Conservation (phyloP, 2,329 filamentous ascomycete genomes). For the Colletotrichum cuscutae region DNA sequence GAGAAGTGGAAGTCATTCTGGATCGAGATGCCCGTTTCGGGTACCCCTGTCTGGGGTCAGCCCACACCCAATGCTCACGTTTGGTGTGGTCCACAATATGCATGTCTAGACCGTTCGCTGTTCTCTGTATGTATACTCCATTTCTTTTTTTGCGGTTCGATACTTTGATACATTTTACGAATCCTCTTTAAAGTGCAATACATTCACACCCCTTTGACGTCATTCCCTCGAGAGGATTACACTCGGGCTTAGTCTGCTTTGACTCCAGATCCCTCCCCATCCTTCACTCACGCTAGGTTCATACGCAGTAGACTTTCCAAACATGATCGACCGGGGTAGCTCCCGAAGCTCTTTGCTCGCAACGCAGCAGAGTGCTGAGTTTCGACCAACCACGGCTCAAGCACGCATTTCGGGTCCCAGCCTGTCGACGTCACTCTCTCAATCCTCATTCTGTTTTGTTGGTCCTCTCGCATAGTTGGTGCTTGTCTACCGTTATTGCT, state of each 20-base stretch:
- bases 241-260: constrained; percentile 5
- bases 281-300: too few relatives aligned
- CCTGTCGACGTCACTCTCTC: background rate
- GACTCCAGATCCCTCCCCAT: background rate
- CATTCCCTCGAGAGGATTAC: constrained; percentile 3
- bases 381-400: background rate
- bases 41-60: constrained; percentile 22
- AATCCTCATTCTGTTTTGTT: too few relatives aligned
- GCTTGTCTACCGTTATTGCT: too few relatives aligned
- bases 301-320: background rate
- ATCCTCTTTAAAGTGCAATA: background rate
- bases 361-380: background rate
- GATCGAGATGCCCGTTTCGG: constrained; percentile 34
- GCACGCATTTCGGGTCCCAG: background rate
- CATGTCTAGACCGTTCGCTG: constrained; percentile 26
- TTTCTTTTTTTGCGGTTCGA: background rate
- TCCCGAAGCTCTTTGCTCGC: background rate
- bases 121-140: background rate
- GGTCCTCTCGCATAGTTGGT: background rate
- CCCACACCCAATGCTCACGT: background rate
- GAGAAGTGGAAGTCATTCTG: background rate
- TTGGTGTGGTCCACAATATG: constrained; percentile 13
- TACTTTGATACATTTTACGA: too few relatives aligned
- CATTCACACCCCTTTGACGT: constrained; percentile 9
- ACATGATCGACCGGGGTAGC: background rate